A percentile compares a stretch with the other conserved stretches of the same genome.
Evolutionary conservation across 1,284 basidiomycete species (phyloP).

Genomic region (Bjerkandera adusta): DNA sequence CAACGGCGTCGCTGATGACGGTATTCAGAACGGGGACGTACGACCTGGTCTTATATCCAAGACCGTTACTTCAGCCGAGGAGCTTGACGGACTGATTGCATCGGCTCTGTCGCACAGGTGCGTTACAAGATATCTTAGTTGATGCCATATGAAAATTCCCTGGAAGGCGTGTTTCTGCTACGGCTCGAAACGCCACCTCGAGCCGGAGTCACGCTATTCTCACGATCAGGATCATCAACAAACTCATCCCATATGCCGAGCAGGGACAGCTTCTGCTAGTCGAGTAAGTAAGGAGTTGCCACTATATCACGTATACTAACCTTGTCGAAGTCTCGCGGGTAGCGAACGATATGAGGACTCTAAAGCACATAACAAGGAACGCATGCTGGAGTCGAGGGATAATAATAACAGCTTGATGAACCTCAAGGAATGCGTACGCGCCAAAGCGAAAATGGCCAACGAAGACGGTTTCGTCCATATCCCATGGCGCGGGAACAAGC

Average conservation of each 20-base stretch:
- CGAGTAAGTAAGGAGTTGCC: slow-evolving; percentile 29
- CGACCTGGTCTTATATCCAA: slow-evolving; percentile 19
- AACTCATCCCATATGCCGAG: slow-evolving; percentile 31
- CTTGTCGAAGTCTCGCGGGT: slow-evolving; percentile 28
- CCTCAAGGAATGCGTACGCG: slow-evolving; percentile 37
- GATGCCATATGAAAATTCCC: not conserved
- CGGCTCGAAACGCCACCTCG: slow-evolving; percentile 29
- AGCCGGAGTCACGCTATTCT: slow-evolving; percentile 34
- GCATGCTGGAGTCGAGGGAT: slow-evolving; percentile 33
- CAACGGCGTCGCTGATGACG: not conserved
- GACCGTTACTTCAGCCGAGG: slow-evolving; percentile 23
- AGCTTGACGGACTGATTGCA: slow-evolving; percentile 31
- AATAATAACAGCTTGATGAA: slow-evolving; percentile 37
- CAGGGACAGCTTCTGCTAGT: slow-evolving; percentile 35
- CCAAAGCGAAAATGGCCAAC: slow-evolving; percentile 32
- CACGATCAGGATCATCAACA: slow-evolving; percentile 33
- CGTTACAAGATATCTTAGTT: not conserved
- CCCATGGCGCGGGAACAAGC: slow-evolving; percentile 33
- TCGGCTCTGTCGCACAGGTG: slow-evolving; percentile 29
- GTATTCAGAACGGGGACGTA: slow-evolving; percentile 27
- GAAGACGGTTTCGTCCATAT: slow-evolving; percentile 38
- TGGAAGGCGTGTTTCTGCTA: slow-evolving; percentile 28
- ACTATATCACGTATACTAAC: not conserved
- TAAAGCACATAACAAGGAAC: slow-evolving; percentile 32
- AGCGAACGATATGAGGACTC: slow-evolving; percentile 36